These are phyloP conservation scores for Asterophora parasitica DNA, from an alignment of 768 basidiomycete species.

Conservation along the genomic window DNA sequence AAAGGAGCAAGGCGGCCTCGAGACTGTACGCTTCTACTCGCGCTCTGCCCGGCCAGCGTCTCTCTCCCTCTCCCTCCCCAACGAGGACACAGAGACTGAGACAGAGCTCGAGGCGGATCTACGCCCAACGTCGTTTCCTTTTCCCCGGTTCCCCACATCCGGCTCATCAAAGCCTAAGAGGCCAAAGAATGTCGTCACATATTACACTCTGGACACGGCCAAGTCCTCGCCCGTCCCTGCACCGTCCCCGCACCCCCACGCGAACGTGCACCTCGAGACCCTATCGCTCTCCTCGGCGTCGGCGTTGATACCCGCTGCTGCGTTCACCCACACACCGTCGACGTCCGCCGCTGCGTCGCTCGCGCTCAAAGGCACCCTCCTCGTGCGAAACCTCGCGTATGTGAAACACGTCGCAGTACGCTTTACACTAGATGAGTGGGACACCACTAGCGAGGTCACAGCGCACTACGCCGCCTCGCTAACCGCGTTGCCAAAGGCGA, in stretches of 20 bases:
- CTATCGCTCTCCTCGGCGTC: constrained; percentile 5
- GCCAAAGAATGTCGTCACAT: no score
- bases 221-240: constrained; percentile 25
- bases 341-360: constrained; percentile 17
- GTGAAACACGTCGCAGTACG: constrained; percentile 82
- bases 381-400: constrained; percentile 82
- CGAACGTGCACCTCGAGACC: constrained; percentile 31
- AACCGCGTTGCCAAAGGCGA: constrained; percentile 23
- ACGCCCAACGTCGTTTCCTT: constrained; percentile 19
- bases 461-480: constrained; percentile 46
- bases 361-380: constrained; percentile 65
- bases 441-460: constrained; percentile 82
- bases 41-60: constrained; percentile 67
- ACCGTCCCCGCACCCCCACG: constrained; percentile 13
- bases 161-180: background rate
- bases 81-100: constrained; percentile 46
- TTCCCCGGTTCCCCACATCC: constrained; percentile 13
- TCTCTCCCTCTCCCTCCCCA: constrained; percentile 25
- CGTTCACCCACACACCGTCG: background rate
- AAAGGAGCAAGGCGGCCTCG: constrained; percentile 52
- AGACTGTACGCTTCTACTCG: constrained; percentile 57
- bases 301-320: no score
- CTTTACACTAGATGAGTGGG: constrained; percentile 94
- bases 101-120: constrained; percentile 35
- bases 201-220: constrained; percentile 21